These are phyloP conservation scores for Anisodus tanguticus DNA, from an alignment of 257 asterid species.

Conservation along the genomic window DNA sequence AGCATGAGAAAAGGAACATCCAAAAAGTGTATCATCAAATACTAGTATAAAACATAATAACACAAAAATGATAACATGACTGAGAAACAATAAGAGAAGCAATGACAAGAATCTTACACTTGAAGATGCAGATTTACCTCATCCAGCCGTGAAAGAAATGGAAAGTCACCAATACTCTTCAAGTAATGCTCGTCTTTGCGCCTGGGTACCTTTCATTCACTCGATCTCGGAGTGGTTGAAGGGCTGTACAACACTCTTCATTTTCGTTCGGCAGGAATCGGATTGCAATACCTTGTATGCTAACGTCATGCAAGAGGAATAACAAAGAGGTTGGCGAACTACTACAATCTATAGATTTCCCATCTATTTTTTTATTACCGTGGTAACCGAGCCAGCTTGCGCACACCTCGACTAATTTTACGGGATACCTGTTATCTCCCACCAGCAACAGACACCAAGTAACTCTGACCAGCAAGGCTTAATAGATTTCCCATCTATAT, in stretches of 20 bases:
- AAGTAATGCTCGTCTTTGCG: constrained; percentile 78
- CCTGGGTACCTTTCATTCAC: constrained; percentile 81
- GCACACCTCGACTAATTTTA: too few relatives aligned
- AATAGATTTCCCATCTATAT: background rate
- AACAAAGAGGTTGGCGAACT: background rate
- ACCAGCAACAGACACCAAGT: too few relatives aligned
- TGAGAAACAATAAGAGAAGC: background rate
- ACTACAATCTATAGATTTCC: background rate
- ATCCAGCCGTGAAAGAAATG: constrained; percentile 88
- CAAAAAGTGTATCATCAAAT: too few relatives aligned
- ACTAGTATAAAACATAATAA: background rate
- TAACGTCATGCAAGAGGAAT: background rate
- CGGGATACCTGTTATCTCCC: too few relatives aligned
- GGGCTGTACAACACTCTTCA: constrained; percentile 79
- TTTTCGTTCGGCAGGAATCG: constrained; percentile 53
- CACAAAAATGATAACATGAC: background rate
- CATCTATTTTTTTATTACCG: too few relatives aligned
- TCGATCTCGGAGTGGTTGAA: constrained; percentile 79
- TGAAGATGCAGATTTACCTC: constrained; percentile 94
- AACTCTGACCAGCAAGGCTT: too few relatives aligned
- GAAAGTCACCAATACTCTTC: constrained; percentile 87
- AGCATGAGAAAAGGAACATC: too few relatives aligned
- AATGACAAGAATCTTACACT: constrained; percentile 39
- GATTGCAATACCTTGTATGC: background rate
- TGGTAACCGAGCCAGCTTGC: too few relatives aligned